Conservation (phyloP, 179 eudicot species). For the Beta macrorhiza region DNA sequence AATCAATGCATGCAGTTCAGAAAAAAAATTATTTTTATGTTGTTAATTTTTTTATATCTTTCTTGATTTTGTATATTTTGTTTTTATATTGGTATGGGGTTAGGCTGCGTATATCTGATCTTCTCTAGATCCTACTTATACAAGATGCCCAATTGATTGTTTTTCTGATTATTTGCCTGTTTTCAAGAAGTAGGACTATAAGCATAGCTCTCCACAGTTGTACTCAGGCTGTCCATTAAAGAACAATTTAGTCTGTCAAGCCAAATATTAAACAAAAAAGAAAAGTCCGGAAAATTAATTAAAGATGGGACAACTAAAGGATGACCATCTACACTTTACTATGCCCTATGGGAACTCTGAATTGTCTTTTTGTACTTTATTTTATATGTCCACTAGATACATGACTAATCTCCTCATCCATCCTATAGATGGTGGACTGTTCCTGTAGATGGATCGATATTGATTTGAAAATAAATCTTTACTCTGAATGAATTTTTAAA, state of each 20-base stretch:
- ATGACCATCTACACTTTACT: not conserved
- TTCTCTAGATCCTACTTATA: not conserved
- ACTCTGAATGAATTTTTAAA: not conserved
- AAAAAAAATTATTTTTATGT: not conserved
- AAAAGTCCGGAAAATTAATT: not conserved
- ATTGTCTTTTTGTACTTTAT: too few relatives aligned
- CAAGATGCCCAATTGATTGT: not conserved
- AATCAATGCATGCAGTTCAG: not conserved
- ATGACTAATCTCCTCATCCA: not conserved
- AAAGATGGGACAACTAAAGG: not conserved
- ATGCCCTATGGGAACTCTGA: not conserved
- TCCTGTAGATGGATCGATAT: not conserved
- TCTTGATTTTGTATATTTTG: not conserved
- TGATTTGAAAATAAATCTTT: not conserved
- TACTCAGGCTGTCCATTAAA: not conserved
- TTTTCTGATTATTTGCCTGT: not conserved
- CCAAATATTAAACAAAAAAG: not conserved
- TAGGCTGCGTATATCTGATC: not conserved
- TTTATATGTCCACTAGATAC: too few relatives aligned
- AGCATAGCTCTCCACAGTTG: too few relatives aligned
- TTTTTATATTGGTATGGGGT: not conserved
- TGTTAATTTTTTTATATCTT: not conserved
- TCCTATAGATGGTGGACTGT: slow-evolving; percentile 2
- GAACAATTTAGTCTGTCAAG: not conserved
- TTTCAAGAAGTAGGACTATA: not conserved